Conservation (phyloP, 225 moss, liverwort and hornwort species). For the Polytrichum commune region DNA sequence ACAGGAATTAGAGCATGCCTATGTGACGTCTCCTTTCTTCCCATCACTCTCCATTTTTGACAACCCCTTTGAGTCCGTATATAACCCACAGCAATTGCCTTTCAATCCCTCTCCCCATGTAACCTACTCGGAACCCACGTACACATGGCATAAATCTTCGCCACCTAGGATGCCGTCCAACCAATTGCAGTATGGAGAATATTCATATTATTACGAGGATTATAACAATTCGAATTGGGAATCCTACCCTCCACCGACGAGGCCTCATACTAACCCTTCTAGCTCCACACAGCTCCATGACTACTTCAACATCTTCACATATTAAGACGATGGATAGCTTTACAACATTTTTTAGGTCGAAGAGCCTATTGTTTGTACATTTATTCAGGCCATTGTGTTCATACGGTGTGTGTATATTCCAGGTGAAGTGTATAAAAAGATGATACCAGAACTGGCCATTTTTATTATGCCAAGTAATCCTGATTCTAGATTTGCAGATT, state of each 20-base stretch:
- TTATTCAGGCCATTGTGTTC: too few species aligned
- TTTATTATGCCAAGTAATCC: too few species aligned
- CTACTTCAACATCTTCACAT: constrained; percentile 43
- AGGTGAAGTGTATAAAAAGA: too few species aligned
- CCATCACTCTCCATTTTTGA: neutral
- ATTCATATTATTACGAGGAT: constrained; percentile 13
- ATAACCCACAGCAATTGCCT: constrained; percentile 4
- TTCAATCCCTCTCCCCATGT: constrained; percentile 9
- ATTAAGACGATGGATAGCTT: neutral
- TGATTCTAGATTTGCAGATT: too few species aligned
- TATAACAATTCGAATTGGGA: constrained; percentile 16
- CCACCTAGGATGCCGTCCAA: constrained; percentile 10
- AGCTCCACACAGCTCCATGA: constrained; percentile 19
- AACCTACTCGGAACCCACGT: constrained; percentile 17
- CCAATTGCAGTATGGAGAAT: constrained; percentile 7
- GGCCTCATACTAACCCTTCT: constrained; percentile 8
- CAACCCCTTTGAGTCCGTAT: constrained; percentile 22
- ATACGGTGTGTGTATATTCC: too few species aligned
- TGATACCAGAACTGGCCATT: too few species aligned
- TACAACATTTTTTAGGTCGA: too few species aligned
- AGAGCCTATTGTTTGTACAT: too few species aligned
- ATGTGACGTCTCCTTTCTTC: neutral
- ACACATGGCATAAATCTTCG: constrained; percentile 11
- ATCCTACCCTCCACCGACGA: constrained; percentile 1
- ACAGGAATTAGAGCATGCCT: neutral